Conservation (phyloP, 352 stramenopile genomes). For the Phytopythium litorale region DNA sequence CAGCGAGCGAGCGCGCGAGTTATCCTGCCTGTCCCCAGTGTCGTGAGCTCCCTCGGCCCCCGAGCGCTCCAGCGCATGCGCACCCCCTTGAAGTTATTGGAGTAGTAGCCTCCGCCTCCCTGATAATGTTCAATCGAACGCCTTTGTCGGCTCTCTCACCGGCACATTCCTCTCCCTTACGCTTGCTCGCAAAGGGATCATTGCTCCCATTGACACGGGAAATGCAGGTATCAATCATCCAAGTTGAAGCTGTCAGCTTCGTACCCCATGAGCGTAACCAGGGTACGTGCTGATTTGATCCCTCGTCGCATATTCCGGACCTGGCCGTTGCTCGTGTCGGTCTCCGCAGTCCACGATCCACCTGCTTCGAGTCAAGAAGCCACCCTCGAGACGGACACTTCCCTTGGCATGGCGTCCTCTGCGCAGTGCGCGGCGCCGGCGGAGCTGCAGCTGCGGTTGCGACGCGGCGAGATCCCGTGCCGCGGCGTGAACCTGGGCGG, state of each 20-base stretch:
- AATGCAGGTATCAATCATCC: too few relatives aligned
- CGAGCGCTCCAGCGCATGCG: background rate
- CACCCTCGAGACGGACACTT: background rate
- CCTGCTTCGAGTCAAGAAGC: background rate
- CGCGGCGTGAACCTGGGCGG: constrained; percentile 81
- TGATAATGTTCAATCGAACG: constrained; percentile 5
- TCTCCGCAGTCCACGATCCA: background rate
- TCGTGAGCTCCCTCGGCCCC: background rate
- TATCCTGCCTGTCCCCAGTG: background rate
- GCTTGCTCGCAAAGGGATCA: too few relatives aligned
- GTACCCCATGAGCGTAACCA: too few relatives aligned
- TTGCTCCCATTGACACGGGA: too few relatives aligned
- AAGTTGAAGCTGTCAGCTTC: too few relatives aligned
- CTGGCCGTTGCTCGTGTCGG: background rate
- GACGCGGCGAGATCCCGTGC: constrained; percentile 31
- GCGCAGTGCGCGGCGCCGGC: background rate
- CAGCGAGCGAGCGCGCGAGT: background rate
- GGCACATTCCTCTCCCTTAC: too few relatives aligned
- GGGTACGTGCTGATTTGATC: background rate
- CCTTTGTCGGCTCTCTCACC: too few relatives aligned
- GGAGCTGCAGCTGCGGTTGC: constrained; percentile 22
- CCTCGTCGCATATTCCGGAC: constrained; percentile 1
- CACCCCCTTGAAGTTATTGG: constrained; percentile 7
- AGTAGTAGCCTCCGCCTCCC: constrained; percentile 4
- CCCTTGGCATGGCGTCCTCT: background rate